phyloP scores from a whole-genome alignment of 2,329 filamentous ascomycete genomes.

The Colletotrichum costaricense region DNA sequence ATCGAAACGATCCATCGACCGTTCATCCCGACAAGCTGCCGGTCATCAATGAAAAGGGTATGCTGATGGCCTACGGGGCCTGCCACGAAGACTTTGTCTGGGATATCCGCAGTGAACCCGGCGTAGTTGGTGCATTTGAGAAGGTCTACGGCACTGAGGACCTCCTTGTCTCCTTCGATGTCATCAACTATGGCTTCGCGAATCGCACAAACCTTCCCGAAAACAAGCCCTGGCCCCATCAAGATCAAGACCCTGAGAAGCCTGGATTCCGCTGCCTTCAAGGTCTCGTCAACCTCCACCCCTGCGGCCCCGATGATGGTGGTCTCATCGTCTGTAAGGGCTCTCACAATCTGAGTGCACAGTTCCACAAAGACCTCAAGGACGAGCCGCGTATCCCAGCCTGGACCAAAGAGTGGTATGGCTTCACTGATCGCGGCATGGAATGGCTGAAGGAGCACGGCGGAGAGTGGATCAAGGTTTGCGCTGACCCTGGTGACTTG shows the following conservation, averaged over 20 bases:
- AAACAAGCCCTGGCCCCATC: slow-evolving; percentile 58
- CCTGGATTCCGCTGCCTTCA: slow-evolving; percentile 62
- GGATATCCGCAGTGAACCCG: slow-evolving; percentile 59
- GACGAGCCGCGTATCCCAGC: slow-evolving; percentile 48
- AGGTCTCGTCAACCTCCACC: slow-evolving; percentile 58
- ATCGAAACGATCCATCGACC: slow-evolving; percentile 47
- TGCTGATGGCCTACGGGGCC: slow-evolving; percentile 58
- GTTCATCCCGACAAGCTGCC: slow-evolving; percentile 51
- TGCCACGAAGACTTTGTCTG: slow-evolving; percentile 61
- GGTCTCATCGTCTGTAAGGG: slow-evolving; percentile 48
- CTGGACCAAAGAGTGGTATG: slow-evolving; percentile 49
- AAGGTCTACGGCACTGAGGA: slow-evolving; percentile 58
- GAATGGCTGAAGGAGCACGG: slow-evolving; percentile 49
- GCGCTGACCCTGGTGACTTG: slow-evolving; percentile 55
- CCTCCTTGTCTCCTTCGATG: slow-evolving; percentile 61
- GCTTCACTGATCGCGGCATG: slow-evolving; percentile 49
- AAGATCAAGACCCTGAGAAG: slow-evolving; percentile 53
- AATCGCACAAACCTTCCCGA: slow-evolving; percentile 49
- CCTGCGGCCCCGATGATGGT: slow-evolving; percentile 48
- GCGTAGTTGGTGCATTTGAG: slow-evolving; percentile 57
- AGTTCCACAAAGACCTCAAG: slow-evolving; percentile 49
- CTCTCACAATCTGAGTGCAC: slow-evolving; percentile 42
- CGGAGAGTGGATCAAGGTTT: slow-evolving; percentile 48
- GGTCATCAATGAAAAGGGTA: slow-evolving; percentile 59
- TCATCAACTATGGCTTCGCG: slow-evolving; percentile 56